Percentiles rank a stretch among this genome's conserved stretches.
phyloP scores from a whole-genome alignment of 257 asterid genomes.

The Scutellaria minor region DNA sequence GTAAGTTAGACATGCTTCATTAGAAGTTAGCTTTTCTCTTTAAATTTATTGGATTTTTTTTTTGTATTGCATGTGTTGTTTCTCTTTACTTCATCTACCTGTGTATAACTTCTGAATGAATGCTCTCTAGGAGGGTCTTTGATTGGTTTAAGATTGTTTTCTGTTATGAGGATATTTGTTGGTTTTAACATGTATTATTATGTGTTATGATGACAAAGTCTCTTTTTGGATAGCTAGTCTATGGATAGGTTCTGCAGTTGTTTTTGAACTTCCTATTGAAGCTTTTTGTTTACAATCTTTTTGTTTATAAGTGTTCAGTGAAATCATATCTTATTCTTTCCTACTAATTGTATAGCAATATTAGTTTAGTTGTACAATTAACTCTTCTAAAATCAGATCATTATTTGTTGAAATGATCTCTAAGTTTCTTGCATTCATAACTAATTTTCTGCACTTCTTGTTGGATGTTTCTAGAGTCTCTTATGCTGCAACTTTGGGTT shows the following conservation, averaged over 20 bases:
- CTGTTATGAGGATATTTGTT: neutral
- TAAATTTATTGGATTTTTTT: neutral
- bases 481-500: no score
- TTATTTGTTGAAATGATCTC: no score
- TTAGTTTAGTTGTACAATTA: no score
- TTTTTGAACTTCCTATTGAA: neutral
- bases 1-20: no score
- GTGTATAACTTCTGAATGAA: neutral
- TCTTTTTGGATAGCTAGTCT: slow-evolving; percentile 12
- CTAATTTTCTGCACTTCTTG: no score
- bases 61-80: slow-evolving; percentile 32
- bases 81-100: neutral
- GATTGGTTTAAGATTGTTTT: slow-evolving; percentile 18
- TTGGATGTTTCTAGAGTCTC: no score
- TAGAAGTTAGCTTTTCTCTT: no score
- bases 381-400: no score
- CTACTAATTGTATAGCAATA: no score
- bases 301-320: no score
- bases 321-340: no score
- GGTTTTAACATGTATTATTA: slow-evolving; percentile 5
- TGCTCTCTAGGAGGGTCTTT: slow-evolving; percentile 12
- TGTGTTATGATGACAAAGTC: slow-evolving; percentile 21
- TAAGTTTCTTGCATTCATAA: no score
- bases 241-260: slow-evolving; percentile 14
- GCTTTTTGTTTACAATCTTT: neutral